Percentiles rank a stretch among this genome's conserved stretches.
Evolutionary conservation across 2,329 filamentous ascomycete genomes (phyloP).

Genomic region (Fusarium torreyae): DNA sequence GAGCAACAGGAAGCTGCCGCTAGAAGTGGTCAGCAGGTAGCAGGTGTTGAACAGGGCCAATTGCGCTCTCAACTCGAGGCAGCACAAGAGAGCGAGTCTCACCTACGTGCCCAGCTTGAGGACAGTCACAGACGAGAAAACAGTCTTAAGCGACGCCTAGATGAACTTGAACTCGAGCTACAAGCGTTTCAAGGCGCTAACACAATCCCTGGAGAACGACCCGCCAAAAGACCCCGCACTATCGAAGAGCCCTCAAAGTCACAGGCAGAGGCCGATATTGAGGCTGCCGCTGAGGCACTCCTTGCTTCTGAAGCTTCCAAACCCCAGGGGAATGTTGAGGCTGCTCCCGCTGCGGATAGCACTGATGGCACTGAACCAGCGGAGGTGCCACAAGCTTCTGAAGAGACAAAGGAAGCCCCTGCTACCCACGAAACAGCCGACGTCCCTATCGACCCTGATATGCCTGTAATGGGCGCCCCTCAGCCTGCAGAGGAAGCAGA

Average conservation of each 20-base stretch:
- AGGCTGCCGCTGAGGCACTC: constrained; percentile 40
- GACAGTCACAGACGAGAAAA: constrained; percentile 85
- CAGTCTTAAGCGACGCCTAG: constrained; percentile 84
- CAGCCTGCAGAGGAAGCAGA: constrained; percentile 31
- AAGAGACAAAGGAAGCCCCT: constrained; percentile 17
- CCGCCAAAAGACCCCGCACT: constrained; percentile 50
- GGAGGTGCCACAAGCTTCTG: constrained; percentile 1
- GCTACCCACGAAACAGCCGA: constrained; percentile 6
- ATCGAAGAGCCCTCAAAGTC: constrained; percentile 35
- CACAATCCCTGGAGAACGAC: constrained; percentile 44
- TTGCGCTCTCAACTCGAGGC: constrained; percentile 70
- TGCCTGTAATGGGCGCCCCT: constrained; percentile 18
- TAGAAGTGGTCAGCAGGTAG: constrained; percentile 71
- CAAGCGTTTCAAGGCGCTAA: constrained; percentile 51
- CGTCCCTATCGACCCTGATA: constrained; percentile 31
- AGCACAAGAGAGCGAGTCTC: constrained; percentile 57
- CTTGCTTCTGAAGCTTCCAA: constrained; percentile 29
- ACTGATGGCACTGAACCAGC: constrained; percentile 11
- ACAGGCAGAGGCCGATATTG: constrained; percentile 35
- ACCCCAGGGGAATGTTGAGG: constrained; percentile 8
- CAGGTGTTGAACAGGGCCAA: constrained; percentile 68
- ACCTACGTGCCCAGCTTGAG: constrained; percentile 76
- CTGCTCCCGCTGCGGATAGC: constrained; percentile 6
- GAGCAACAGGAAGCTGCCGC: constrained; percentile 82
- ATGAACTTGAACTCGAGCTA: constrained; percentile 78